Percentiles rank a stretch among this genome's conserved stretches.
phyloP scores from a whole-genome alignment of 2,329 filamentous ascomycete species.

The Paecilomyces fulvus region DNA sequence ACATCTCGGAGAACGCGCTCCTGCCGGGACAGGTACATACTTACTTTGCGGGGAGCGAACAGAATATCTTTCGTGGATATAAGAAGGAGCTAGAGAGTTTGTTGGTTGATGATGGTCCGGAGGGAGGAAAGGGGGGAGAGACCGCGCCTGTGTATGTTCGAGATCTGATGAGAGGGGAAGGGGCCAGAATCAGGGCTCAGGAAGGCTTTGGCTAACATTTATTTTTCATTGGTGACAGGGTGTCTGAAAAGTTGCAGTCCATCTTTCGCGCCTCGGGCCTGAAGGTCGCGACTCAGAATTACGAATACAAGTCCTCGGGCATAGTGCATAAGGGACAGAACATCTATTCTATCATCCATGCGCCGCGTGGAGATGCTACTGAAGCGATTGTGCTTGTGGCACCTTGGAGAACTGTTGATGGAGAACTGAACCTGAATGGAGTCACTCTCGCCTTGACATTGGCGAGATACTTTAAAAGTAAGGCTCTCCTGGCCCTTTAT shows the following conservation, averaged over 20 bases:
- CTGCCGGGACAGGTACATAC: constrained; percentile 94
- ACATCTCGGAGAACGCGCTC: constrained; percentile 95
- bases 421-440: constrained; percentile 73
- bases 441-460: constrained; percentile 79
- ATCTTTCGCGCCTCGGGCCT: constrained; percentile 72
- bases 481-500: constrained; percentile 8
- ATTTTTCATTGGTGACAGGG: constrained; percentile 20
- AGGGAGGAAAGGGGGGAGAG: constrained; percentile 20
- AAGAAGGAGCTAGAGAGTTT: constrained; percentile 65
- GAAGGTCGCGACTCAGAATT: constrained; percentile 82
- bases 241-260: constrained; percentile 63
- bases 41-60: constrained; percentile 93
- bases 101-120: constrained; percentile 13
- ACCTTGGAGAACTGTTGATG: constrained; percentile 75
- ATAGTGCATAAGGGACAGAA: constrained; percentile 73
- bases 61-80: constrained; percentile 88
- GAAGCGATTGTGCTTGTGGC: constrained; percentile 92
- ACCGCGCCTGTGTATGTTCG: constrained; percentile 5
- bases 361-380: constrained; percentile 88
- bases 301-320: constrained; percentile 73
- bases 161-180: not conserved
- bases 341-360: constrained; percentile 85
- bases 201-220: constrained; percentile 3
- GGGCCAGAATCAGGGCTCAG: not conserved
- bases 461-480: constrained; percentile 86